Base-by-base conservation (phyloP, 805 yeast genomes). In the Wickerhamomyces chaumierensis region DNA sequence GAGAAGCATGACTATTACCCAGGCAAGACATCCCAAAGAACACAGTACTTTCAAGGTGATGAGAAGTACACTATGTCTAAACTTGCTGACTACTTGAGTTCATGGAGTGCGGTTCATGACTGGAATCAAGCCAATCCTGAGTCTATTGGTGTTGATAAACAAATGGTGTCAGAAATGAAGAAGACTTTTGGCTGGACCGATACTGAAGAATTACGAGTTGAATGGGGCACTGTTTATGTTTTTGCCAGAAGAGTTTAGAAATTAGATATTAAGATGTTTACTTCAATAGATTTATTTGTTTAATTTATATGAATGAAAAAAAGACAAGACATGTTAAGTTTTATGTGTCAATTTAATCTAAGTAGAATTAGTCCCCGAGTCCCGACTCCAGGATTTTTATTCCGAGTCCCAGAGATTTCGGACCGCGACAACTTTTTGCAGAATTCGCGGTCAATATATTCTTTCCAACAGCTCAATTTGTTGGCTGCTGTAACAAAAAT, bases 21-120 rank as follows among this genome's bases (percentile, higher is more conserved):
- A 11, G 44, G 51, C 35, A 40, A 42, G 33, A 39, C 56, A 31
- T 31, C 41, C 34, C 35, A 41, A 16, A 47, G 43, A 12, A 57
- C 60, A 3, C 54, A 53, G 4, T 58, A 65, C 42, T 47, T 42
- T 18, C 54, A 62, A 31, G 64, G 61, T 58, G 68, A 63, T 63
- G 66, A 49, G 62, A 62, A 60, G 27, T 59, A 63, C 31, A 56
- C 71, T 1, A 42, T 83, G 35, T 51, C 45, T 2, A 74, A 66
- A 12, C 71, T 70, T 42, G 53, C 65, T n/a, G 56, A 62, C 27
- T 78, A 79, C 50, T 52, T 78, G 32, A 56, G 66, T 14, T 81
- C 90, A 1, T 79, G 78, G 70, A 79, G 92, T 51, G 68, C 81
- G 2, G 71, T 68, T 47, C 82, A 77, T 52, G 65, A 74, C 57